Base-by-base conservation (phyloP, 2,329 filamentous ascomycete genomes). In the Capronia americana region DNA sequence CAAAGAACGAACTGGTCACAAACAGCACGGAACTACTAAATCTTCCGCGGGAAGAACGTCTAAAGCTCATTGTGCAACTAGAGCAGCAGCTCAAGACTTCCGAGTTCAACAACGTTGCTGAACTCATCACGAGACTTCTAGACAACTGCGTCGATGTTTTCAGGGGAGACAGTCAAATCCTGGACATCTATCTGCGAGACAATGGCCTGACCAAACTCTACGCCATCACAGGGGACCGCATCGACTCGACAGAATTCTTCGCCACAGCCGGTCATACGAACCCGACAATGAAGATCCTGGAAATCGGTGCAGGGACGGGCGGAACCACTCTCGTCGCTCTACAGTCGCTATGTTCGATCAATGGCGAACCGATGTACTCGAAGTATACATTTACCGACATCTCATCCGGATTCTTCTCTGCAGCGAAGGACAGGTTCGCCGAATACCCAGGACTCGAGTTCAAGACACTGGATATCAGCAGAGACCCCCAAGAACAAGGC, bases 261-360 rank as follows among this genome's bases (percentile, higher is more conserved):
- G 71, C 34, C 32, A 34, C 32, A 34, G 32, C 32, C 32, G 32
- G 32, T 34, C 32, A 34, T 12, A 34, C 32, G 11, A 71, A 72
- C 30, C 73, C 72, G 10, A 57, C 63, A 3, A 61, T 69, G 2
- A 61, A 61, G 7, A 53, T 72, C 44, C 61, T 73, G 3, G 72
- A 73, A 50, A 70, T 78, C 1, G 75, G 76, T 1, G 74, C 70
- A 2, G 76, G 76, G 6, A 77, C 75, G 3, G 76, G 75, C 1
- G 73, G 71, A 17, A 68, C 73, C 8, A 77, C 75, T 4, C 46
- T 55, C 1, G 11, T 30, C 17, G 24, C 23, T n/a, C 48, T 61
- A 11, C n/a, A 23, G 20, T 48, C 44, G 8, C 7, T n/a, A 6
- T n/a, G 10, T 12, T 48, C 56, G 24, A 46, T 20, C 59, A 58